Evolutionary conservation across 305 asterid genomes (phyloP).

Genomic region (Coffea humblotiana): DNA sequence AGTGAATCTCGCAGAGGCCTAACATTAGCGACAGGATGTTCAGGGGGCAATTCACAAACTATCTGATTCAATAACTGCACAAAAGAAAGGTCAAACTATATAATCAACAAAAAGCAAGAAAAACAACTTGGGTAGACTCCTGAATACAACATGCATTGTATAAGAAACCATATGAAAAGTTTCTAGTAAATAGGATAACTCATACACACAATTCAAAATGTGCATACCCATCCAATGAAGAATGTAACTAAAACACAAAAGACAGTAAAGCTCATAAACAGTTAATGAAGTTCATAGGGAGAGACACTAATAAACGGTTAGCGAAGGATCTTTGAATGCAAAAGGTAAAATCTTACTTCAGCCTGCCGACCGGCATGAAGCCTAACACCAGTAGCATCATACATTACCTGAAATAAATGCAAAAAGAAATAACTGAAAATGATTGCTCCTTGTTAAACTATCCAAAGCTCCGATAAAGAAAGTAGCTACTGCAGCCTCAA

Average conservation of each 20-base stretch:
- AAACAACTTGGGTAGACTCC: not conserved
- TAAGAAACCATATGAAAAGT: not conserved
- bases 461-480: not conserved
- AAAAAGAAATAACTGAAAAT: constrained; percentile 24
- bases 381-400: constrained; percentile 94
- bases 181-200: not conserved
- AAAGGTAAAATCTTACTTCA: constrained; percentile 54
- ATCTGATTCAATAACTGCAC: constrained; percentile 89
- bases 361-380: constrained; percentile 99
- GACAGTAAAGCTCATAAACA: not conserved
- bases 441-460: not conserved
- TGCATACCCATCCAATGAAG: not conserved
- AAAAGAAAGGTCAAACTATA: constrained; percentile 3
- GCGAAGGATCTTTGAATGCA: not conserved
- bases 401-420: constrained; percentile 71
- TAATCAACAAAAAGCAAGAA: not conserved
- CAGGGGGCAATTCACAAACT: constrained; percentile 97
- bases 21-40: constrained; percentile 92
- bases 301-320: not conserved
- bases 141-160: not conserved
- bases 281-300: not conserved
- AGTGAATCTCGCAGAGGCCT: constrained; percentile 93
- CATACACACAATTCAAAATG: not conserved
- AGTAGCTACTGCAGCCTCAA: not conserved
- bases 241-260: not conserved